phyloP scores from a whole-genome alignment of 2,329 filamentous ascomycete species.

The Alternaria rosae region DNA sequence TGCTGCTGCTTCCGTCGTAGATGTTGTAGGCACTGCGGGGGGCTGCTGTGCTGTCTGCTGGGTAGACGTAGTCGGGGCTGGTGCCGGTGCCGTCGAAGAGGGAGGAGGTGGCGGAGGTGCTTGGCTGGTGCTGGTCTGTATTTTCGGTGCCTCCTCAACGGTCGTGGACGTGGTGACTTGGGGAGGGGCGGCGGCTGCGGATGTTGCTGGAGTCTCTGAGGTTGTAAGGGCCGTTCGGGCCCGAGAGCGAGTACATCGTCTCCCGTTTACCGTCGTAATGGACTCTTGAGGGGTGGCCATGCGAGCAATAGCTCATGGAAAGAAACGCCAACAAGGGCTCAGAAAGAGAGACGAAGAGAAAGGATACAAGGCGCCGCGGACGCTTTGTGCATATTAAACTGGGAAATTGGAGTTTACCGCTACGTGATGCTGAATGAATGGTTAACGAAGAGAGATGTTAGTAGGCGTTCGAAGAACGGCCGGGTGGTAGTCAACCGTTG shows the following conservation, averaged over 20 bases:
- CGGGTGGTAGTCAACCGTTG: conserved; percentile 46
- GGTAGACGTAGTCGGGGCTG: conserved; percentile 23
- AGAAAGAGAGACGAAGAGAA: conserved; percentile 39
- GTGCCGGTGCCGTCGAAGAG: conserved; percentile 21
- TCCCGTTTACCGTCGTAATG: conserved; percentile 49
- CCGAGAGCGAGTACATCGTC: conserved; percentile 50
- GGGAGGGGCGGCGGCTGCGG: conserved; percentile 29
- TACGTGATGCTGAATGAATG: conserved; percentile 31
- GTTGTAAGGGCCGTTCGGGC: conserved; percentile 42
- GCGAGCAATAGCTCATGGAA: conserved; percentile 45
- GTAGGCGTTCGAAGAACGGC: conserved; percentile 33
- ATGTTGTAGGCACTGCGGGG: conserved; percentile 28
- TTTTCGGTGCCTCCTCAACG: conserved; percentile 29
- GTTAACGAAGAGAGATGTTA: conserved; percentile 34
- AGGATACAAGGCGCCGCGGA: conserved; percentile 40
- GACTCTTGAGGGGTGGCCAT: conserved; percentile 50
- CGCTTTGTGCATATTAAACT: conserved; percentile 49
- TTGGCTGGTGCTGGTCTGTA: conserved; percentile 30
- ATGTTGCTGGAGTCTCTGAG: conserved; percentile 20
- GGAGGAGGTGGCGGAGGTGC: conserved; percentile 23
- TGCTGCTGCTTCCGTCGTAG: conserved; percentile 34
- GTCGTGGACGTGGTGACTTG: conserved; percentile 28
- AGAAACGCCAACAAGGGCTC: conserved; percentile 39
- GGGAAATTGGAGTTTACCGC: conserved; percentile 36
- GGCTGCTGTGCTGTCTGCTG: conserved; percentile 18